Evolutionary conservation across 2,329 filamentous ascomycete species (phyloP).

Genomic region (Ophiocordyceps polyrhachis-furcata): DNA sequence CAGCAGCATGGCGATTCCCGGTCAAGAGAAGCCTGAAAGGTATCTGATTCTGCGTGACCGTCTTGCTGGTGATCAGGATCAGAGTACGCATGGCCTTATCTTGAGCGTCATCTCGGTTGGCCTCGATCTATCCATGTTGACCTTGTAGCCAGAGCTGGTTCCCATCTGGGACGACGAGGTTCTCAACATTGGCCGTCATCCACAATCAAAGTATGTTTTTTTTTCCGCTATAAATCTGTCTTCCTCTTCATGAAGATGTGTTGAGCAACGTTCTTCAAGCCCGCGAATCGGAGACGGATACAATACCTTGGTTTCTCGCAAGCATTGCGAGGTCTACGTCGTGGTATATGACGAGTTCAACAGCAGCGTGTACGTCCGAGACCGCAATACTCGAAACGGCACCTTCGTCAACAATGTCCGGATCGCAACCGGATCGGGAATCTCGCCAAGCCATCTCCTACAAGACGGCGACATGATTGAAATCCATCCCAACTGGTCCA

Average conservation of each 20-base stretch:
- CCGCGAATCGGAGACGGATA: conserved; percentile 18
- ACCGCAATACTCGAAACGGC: conserved; percentile 33
- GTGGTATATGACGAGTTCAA: conserved; percentile 26
- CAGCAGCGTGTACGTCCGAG: conserved; percentile 34
- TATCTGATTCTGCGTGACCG: not conserved
- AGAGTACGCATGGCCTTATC: not conserved
- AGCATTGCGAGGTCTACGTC: conserved; percentile 36
- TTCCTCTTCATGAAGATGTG: not conserved
- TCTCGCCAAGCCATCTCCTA: conserved; percentile 27
- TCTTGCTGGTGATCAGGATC: not conserved
- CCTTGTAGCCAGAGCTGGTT: conserved; percentile 7
- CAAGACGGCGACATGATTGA: conserved; percentile 30
- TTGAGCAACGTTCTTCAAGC: conserved; percentile 11
- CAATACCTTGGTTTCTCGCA: conserved; percentile 26
- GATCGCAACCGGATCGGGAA: conserved; percentile 19
- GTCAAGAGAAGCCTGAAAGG: not conserved
- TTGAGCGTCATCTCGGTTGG: not conserved
- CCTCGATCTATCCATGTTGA: not conserved
- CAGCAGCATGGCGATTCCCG: not conserved
- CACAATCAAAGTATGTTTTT: conserved; percentile 13
- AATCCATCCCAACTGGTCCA: conserved; percentile 19
- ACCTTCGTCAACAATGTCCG: conserved; percentile 29
- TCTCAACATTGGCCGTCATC: conserved; percentile 17
- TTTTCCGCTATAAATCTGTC: not conserved
- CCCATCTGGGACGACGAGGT: conserved; percentile 13